phyloP scores from a whole-genome alignment of 768 basidiomycete genomes.

The Termitomyces sp. region DNA sequence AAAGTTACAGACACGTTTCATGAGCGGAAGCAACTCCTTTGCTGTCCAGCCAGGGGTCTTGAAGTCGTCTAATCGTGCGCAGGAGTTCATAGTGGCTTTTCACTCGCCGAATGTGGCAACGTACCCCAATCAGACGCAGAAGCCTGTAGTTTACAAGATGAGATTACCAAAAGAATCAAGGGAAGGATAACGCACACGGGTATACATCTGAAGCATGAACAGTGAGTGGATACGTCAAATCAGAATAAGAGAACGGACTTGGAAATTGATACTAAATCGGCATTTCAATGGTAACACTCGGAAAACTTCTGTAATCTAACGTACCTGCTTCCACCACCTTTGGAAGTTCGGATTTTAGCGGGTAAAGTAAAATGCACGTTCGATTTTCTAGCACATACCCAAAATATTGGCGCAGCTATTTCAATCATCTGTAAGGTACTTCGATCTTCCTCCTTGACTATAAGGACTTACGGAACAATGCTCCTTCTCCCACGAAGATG shows the following conservation, averaged over 20 bases:
- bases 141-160: constrained; percentile 32
- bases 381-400: constrained; percentile 27
- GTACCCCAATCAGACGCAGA: constrained; percentile 70
- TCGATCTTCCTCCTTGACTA: background rate
- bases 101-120: constrained; percentile 9
- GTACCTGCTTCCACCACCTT: constrained; percentile 56
- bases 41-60: constrained; percentile 68
- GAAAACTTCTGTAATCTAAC: background rate
- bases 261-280: constrained; percentile 63
- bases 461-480: constrained; percentile 59
- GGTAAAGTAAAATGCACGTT: too few relatives aligned
- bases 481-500: constrained; percentile 58
- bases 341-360: background rate
- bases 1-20: constrained; percentile 51
- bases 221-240: background rate
- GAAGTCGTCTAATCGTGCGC: constrained; percentile 54
- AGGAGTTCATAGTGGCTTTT: background rate
- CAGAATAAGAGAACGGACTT: constrained; percentile 24
- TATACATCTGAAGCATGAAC: constrained; percentile 56
- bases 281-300: background rate
- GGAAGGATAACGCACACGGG: constrained; percentile 35
- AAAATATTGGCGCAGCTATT: constrained; percentile 65
- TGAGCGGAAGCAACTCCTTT: constrained; percentile 64
- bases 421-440: background rate
- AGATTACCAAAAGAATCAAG: background rate